A percentile compares a stretch with the other conserved stretches of the same genome.
These are phyloP conservation scores for Aspergillus ostianus DNA, from an alignment of 495 filamentous ascomycete genomes.

Conservation along the genomic window DNA sequence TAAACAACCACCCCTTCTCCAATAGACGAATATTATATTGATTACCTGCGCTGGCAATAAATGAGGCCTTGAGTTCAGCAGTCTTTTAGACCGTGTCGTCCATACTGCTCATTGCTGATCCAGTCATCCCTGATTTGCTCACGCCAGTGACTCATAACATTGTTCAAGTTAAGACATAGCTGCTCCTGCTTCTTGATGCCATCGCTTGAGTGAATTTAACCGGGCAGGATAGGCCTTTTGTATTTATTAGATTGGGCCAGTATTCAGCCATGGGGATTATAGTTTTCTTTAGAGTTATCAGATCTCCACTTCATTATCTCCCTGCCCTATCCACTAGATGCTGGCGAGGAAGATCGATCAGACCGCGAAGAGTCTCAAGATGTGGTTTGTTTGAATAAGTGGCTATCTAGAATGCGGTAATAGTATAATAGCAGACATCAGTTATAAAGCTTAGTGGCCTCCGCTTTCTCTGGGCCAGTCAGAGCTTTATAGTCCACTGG, in stretches of 20 bases:
- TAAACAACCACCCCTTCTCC: slow-evolving; percentile 16
- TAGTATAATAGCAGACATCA: slow-evolving; percentile 6
- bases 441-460: slow-evolving; percentile 8
- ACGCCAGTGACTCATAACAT: slow-evolving; percentile 15
- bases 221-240: slow-evolving; percentile 9
- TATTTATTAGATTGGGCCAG: slow-evolving; percentile 7
- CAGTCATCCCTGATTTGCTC: slow-evolving; percentile 18
- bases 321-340: slow-evolving; percentile 9
- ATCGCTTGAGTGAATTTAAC: slow-evolving; percentile 13
- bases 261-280: slow-evolving; percentile 4
- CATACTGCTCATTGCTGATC: slow-evolving; percentile 16
- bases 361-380: slow-evolving; percentile 6
- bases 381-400: slow-evolving; percentile 10
- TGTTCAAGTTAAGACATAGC: slow-evolving; percentile 15
- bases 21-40: slow-evolving; percentile 15
- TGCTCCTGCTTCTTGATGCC: slow-evolving; percentile 15
- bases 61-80: slow-evolving; percentile 14
- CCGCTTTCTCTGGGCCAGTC: neutral
- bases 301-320: slow-evolving; percentile 7
- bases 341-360: neutral
- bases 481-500: slow-evolving; percentile 5
- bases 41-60: slow-evolving; percentile 14
- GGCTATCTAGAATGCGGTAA: slow-evolving; percentile 7
- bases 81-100: slow-evolving; percentile 11
- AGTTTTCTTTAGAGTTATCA: slow-evolving; percentile 5